Evolutionary conservation across 495 filamentous ascomycete species (phyloP).

Genomic region (Hypoxylon fragiforme): DNA sequence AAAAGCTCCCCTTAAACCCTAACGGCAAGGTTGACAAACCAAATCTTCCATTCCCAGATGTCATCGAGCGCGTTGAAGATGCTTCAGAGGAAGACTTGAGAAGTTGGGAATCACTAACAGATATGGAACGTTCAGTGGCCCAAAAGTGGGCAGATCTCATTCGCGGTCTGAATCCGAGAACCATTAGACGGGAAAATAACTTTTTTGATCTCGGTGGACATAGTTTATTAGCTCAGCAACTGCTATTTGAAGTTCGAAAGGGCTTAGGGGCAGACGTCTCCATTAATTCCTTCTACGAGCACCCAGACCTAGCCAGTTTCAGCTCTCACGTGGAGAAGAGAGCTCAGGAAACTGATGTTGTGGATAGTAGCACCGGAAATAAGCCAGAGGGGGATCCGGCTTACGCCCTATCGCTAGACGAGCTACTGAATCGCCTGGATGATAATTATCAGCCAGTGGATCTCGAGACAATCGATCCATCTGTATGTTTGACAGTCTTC

Average conservation of each 20-base stretch:
- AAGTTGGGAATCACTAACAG: conserved; percentile 63
- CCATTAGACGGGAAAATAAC: conserved; percentile 64
- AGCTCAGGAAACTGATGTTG: conserved; percentile 34
- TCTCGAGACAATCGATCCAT: conserved; percentile 27
- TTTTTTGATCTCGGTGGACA: conserved; percentile 94
- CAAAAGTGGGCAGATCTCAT: conserved; percentile 52
- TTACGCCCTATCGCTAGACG: conserved; percentile 64
- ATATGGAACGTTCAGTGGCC: conserved; percentile 44
- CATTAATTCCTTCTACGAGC: conserved; percentile 76
- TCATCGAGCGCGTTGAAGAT: conserved; percentile 50
- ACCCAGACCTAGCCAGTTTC: conserved; percentile 73
- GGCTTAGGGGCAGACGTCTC: conserved; percentile 67
- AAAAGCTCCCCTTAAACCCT: conserved; percentile 84
- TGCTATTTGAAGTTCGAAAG: conserved; percentile 69
- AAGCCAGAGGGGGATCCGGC: conserved; percentile 63
- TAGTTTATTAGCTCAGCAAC: conserved; percentile 82
- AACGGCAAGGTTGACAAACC: conserved; percentile 95
- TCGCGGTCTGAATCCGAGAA: conserved; percentile 58
- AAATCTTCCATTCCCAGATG: conserved; percentile 87
- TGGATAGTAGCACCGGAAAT: conserved; percentile 42
- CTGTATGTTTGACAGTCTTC: conserved; percentile 51
- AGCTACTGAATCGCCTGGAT: conserved; percentile 41
- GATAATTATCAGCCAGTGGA: conserved; percentile 46
- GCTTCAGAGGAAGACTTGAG: conserved; percentile 70
- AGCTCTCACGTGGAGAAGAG: conserved; percentile 69